Evolutionary conservation across 129 eudicot species (phyloP), one percentile per base, ranked within the genome.

Genomic region (Tanacetum coccineum): DNA sequence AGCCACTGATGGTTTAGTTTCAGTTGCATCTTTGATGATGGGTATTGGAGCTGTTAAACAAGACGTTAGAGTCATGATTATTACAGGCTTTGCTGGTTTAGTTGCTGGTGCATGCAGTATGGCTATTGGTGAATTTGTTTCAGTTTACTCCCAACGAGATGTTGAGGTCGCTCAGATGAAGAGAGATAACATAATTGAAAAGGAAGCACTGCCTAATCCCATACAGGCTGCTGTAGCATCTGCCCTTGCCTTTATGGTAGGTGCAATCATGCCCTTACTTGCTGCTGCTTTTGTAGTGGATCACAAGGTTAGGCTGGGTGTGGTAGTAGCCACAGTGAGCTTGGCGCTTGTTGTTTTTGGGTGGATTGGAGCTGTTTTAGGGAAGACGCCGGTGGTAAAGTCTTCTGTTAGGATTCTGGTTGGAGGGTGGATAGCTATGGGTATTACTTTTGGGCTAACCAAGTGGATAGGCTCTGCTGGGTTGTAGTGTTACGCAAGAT

Each of bases 221-320:
- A 4, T 76, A 20, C 88, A 80, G 69, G 88, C 82, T 0, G 84
- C 88, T 22, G 14, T 70, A 36, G 84, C 82, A 10, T 80, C 88
- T 8, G 82, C 85, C 9, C 65, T 81, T 51, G 85, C 89, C 19
- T 80, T 84, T 50, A 39, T 78, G 52, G 17, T 80, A 28, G 89
- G 89, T 22, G 89, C 85, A 22, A 44, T 77, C 1, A 62, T 80
- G 70, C 85, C 88, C 8, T 66, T 80, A 42, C 83, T 80, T 15
- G 79, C 79, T 13, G 85, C 82, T 21, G 78, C 81, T 39, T 83
- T 83, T 56, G 63, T 83, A 25, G 58, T 36, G 5, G 62, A 83
- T 49, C 67, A 80, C 17, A 65, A 64, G 73, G 70, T 80, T 46
- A 72, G 88, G 78, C 18, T 76, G 0, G 80, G 80, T 17, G 80